Percentiles rank a stretch among this genome's conserved stretches.
Conservation (phyloP, 306 rosid species). For the Boehmeria nivea region DNA sequence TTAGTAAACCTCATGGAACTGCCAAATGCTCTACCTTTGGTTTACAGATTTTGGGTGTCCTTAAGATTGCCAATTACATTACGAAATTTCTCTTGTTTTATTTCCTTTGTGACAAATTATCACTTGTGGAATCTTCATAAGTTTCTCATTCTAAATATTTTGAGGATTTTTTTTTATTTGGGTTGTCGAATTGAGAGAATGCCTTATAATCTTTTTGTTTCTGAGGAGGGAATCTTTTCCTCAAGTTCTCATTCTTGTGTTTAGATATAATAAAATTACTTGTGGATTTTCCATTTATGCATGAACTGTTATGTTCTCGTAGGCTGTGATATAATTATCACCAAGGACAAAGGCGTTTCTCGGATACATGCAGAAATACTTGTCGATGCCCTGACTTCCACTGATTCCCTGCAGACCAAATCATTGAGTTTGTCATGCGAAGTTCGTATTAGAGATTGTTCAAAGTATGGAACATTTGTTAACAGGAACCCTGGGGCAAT, state of each 20-base stretch:
- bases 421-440: conserved; percentile 23
- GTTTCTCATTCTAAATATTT: not conserved
- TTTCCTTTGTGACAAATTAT: too few relatives aligned
- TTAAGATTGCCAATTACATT: not conserved
- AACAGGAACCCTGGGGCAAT: conserved; percentile 44
- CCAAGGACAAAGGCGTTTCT: conserved; percentile 89
- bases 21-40: not conserved
- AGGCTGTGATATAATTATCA: conserved; percentile 80
- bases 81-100: too few relatives aligned
- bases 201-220: too few relatives aligned
- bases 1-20: too few relatives aligned
- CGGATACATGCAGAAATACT: conserved; percentile 86
- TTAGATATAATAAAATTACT: too few relatives aligned
- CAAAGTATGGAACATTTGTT: conserved; percentile 78
- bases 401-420: conserved; percentile 21
- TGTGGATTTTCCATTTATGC: too few relatives aligned
- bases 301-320: not conserved
- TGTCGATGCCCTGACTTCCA: conserved; percentile 50
- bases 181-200: too few relatives aligned
- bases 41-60: not conserved
- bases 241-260: too few relatives aligned
- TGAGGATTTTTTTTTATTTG: not conserved
- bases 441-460: conserved; percentile 63
- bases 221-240: too few relatives aligned
- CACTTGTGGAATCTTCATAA: not conserved